Base-by-base conservation (phyloP, 139 green algal genomes). In the Ettlia oleoabundans region DNA sequence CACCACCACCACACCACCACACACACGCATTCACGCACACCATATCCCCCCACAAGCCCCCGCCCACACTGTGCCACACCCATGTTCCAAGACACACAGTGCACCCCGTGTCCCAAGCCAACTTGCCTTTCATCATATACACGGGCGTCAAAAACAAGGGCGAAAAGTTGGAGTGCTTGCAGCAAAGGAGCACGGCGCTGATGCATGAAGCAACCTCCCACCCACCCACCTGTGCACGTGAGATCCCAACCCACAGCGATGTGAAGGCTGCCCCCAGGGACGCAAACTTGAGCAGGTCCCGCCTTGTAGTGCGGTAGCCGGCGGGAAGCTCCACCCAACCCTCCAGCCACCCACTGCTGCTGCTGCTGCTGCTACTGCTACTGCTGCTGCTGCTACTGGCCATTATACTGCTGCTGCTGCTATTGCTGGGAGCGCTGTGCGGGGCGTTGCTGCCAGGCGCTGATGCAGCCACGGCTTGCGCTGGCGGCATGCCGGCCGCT, bases 241-340 rank as follows among this genome's bases (percentile, higher is more conserved):
- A 81, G 24, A 88, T 37, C 28, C 68, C 53, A 9, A 93, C 82
- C 32, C 84, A 87, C 51, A 84, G 51, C 4, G 76, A 81, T 10
- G 21, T 75, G 26, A 92, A 82, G 13, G 74, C 87, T 4, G 53
- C 66, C 3, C 33, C 85, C 35, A 93, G 71, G 3, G 89, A 83
- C 3, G 52, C 33, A 21, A 91, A 53, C 78, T 93, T 91, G 13
- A 95, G 86, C n/a, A 85, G 52, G 4, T 94, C 86, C 28, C 92
- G 76, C 63, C 92, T 86, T 1, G 69, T 90, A 41, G 86, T 94
- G 76, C 66, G 68, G 79, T 90, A 89, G 32, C 89, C 89, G 4
- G 38, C 85, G 1, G 90, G 90, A 37, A 94, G 82, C 4, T 68
- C 13, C 37, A 94, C 83, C 3, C 19, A 30, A 24, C 41, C 52